These are phyloP conservation scores for Epichloe gansuensis DNA, from an alignment of 2,329 filamentous ascomycete genomes.

Conservation along the genomic window DNA sequence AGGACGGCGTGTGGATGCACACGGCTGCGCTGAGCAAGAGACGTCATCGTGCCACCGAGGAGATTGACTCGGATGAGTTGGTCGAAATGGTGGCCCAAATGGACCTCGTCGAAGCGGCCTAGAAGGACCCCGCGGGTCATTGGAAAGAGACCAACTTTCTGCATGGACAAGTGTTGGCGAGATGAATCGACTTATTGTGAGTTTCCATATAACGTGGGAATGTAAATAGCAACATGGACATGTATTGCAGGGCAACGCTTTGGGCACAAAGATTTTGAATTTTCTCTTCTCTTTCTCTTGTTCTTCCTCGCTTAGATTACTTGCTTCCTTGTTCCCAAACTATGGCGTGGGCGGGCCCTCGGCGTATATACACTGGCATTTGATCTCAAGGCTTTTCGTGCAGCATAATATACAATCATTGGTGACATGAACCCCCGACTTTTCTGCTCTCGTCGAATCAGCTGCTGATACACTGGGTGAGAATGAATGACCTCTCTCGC, in stretches of 20 bases:
- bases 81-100: constrained; percentile 11
- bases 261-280: not conserved
- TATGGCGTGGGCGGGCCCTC: too few relatives aligned
- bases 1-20: constrained; percentile 30
- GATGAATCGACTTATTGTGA: too few relatives aligned
- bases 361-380: too few relatives aligned
- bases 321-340: too few relatives aligned
- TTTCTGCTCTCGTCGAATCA: not conserved
- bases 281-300: not conserved
- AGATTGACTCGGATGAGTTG: constrained; percentile 16
- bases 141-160: constrained; percentile 12
- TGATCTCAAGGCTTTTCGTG: too few relatives aligned
- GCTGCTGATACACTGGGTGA: not conserved
- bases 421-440: not conserved
- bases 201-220: too few relatives aligned
- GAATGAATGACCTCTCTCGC: not conserved
- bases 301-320: not conserved
- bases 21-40: constrained; percentile 24
- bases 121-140: constrained; percentile 16
- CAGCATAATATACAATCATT: not conserved
- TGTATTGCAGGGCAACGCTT: not conserved
- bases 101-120: not conserved
- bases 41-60: constrained; percentile 10
- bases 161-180: too few relatives aligned
- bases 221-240: not conserved